Evolutionary conservation across 148 eudicot species (phyloP), one percentile per base, ranked within the genome.

Genomic region (Rheum nobile): DNA sequence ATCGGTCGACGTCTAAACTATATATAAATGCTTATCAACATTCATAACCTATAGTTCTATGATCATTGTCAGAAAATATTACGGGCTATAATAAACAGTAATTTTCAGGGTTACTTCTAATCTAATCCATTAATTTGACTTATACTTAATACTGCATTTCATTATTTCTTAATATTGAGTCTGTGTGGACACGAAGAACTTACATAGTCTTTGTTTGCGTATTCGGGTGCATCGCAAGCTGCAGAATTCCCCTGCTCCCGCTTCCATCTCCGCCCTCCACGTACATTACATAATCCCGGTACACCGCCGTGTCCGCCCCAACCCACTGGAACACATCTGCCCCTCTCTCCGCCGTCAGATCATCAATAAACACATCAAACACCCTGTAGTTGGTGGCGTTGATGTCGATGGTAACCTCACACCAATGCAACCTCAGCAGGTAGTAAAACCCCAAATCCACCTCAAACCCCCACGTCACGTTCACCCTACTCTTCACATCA

Each of bases 251-350:
- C 19, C 35, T 61, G 67, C 37, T 61, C 70, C 70, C 22, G 41
- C 21, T 32, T 31, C 70, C 39, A 65, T 34, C 39, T 34, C 35
- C 19, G 2, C 9, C 70, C 17, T 31, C 41, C 41, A 65, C 41
- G 70, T 65, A 65, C 1, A 65, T 41, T 22, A 65, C 39, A 65
- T 65, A 65, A 29, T 65, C 70, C 21, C 70, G 31, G 41, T 65
- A 65, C n/a, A 65, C 12, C 2, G 70, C 19, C 11, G 70, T 65
- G 41, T 65, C 10, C 1, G 70, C 38, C 11, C 70, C 70, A 34
- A 32, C 70, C 70, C 70, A 65, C 70, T 32, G 39, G 39, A 31
- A 65, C 39, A 65, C 70, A 65, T 65, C 70, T 2, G 70, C 70
- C 21, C 10, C 70, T 31, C 6, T 29, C 70, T 65, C 70, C 10